A percentile compares a stretch with the other conserved stretches of the same genome.
phyloP scores from a whole-genome alignment of 2,329 filamentous ascomycete genomes.

The Penicillium sclerotiorum region DNA sequence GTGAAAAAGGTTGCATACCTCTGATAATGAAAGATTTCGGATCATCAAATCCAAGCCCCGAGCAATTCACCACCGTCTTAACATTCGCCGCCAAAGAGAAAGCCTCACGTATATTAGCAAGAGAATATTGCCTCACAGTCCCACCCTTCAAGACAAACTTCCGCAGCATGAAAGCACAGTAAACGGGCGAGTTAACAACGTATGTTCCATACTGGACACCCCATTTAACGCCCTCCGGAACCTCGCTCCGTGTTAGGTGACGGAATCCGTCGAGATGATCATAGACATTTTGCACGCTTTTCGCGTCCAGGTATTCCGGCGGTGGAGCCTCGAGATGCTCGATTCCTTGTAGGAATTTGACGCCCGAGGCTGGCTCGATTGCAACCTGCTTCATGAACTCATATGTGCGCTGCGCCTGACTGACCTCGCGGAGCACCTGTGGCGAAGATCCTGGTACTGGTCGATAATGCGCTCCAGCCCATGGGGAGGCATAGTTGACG shows the following conservation, averaged over 20 bases:
- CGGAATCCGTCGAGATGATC: conserved; percentile 40
- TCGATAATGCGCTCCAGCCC: conserved; percentile 52
- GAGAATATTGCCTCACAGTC: conserved; percentile 28
- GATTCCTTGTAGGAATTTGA: conserved; percentile 41
- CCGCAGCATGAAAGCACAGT: conserved; percentile 45
- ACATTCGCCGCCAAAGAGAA: conserved; percentile 40
- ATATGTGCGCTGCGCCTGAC: conserved; percentile 44
- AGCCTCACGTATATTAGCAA: conserved; percentile 37
- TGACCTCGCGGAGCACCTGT: conserved; percentile 38
- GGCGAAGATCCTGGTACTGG: conserved; percentile 45
- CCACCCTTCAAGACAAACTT: conserved; percentile 46
- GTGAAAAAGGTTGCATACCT: conserved; percentile 27
- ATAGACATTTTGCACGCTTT: conserved; percentile 33
- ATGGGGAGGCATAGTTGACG: conserved; percentile 50
- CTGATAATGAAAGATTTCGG: conserved; percentile 47
- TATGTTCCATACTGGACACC: conserved; percentile 46
- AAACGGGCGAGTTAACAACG: conserved; percentile 48
- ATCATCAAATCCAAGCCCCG: conserved; percentile 48
- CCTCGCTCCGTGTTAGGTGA: conserved; percentile 29
- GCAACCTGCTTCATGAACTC: conserved; percentile 40
- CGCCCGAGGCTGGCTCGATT: conserved; percentile 39
- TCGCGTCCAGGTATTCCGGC: conserved; percentile 35
- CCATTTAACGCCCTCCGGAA: conserved; percentile 42
- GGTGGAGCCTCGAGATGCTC: conserved; percentile 47
- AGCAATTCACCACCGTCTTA: conserved; percentile 48